These are phyloP conservation scores for Eucalyptus cloeziana DNA, from an alignment of 345 rosid species.

Conservation along the genomic window DNA sequence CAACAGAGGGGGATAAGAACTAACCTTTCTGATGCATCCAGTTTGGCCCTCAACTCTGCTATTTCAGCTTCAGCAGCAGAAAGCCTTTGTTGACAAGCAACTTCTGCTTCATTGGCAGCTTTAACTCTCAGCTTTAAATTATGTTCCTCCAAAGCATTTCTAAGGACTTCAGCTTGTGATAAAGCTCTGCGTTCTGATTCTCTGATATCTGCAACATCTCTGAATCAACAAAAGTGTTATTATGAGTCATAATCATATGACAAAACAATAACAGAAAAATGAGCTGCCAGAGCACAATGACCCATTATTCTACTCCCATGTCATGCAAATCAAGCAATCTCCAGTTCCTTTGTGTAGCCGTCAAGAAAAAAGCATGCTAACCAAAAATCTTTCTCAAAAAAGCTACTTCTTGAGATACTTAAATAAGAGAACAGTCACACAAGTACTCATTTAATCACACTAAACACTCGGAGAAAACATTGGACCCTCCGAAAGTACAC, in stretches of 20 bases:
- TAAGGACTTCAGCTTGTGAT: constrained; percentile 64
- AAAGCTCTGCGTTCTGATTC: constrained; percentile 70
- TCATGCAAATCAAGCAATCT: neutral
- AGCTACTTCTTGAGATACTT: neutral
- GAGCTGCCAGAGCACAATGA: neutral
- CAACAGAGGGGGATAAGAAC: neutral
- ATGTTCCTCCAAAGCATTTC: constrained; percentile 73
- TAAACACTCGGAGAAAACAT: neutral
- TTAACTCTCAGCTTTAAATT: constrained; percentile 85
- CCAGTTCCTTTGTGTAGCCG: neutral
- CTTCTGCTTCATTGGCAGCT: constrained; percentile 91
- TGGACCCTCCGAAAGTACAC: neutral
- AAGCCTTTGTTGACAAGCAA: constrained; percentile 89
- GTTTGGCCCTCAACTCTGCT: constrained; percentile 56
- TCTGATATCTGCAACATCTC: constrained; percentile 63
- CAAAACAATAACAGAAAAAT: neutral
- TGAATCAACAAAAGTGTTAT: constrained; percentile 6
- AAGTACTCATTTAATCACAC: neutral
- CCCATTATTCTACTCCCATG: neutral
- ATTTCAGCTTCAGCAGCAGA: constrained; percentile 79
- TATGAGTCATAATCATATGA: neutral
- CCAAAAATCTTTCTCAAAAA: neutral
- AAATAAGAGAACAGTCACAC: neutral
- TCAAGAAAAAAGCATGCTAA: neutral
- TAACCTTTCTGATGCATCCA: constrained; percentile 75